These are phyloP conservation scores for Solanum pinnatisectum DNA, from an alignment of 257 asterid genomes.

Conservation along the genomic window DNA sequence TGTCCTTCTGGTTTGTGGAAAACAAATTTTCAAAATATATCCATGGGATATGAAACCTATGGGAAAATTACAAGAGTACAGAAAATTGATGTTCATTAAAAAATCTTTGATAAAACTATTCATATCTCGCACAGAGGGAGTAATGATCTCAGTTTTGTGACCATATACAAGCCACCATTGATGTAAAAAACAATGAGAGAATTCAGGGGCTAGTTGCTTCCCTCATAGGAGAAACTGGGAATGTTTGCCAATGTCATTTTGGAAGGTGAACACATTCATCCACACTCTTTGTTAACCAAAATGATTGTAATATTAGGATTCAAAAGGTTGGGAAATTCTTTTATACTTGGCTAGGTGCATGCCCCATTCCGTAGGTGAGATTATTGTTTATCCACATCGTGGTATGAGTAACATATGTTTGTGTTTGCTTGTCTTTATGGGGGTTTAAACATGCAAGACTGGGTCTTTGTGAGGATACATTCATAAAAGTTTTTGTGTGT, in stretches of 20 bases:
- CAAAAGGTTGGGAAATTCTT: background rate
- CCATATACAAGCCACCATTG: background rate
- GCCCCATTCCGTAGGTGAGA: background rate
- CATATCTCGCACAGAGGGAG: background rate
- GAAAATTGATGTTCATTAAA: background rate
- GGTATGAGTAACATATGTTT: background rate
- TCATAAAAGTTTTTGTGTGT: background rate
- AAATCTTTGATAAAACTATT: background rate
- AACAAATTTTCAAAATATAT: background rate
- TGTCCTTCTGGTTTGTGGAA: background rate
- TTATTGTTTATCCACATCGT: background rate
- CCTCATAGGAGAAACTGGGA: background rate
- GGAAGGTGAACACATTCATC: background rate
- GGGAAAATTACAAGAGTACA: background rate
- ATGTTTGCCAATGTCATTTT: background rate
- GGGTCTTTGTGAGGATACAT: background rate
- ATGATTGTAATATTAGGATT: background rate
- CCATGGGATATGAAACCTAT: background rate
- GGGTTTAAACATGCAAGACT: background rate
- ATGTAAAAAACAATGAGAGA: background rate
- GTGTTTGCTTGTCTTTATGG: background rate
- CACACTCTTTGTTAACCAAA: background rate
- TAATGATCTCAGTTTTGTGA: background rate
- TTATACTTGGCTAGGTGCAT: background rate
- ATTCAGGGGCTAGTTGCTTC: background rate